Evolutionary conservation across 1,284 basidiomycete species (phyloP).

Genomic region (Gastroboletus turbinatus): DNA sequence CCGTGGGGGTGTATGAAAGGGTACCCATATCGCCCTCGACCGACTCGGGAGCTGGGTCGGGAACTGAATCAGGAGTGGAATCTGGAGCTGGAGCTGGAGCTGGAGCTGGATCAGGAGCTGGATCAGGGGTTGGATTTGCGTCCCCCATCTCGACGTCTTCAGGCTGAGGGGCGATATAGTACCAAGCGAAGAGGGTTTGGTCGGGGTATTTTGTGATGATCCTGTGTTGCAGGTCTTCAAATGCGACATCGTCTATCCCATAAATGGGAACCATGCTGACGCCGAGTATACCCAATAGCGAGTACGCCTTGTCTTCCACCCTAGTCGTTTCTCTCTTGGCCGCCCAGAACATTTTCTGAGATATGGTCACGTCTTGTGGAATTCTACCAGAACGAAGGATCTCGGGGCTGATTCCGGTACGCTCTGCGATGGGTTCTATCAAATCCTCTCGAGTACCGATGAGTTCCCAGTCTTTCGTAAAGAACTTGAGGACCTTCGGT

Average conservation of each 20-base stretch:
- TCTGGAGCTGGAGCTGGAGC: neutral
- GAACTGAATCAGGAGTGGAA: neutral
- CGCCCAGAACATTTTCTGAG: constrained; percentile 31
- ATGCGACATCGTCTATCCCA: constrained; percentile 23
- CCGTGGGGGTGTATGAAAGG: constrained; percentile 12
- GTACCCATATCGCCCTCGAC: neutral
- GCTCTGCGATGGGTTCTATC: constrained; percentile 8
- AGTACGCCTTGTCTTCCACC: constrained; percentile 30
- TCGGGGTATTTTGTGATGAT: constrained; percentile 21
- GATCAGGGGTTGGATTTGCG: neutral
- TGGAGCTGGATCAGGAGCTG: neutral
- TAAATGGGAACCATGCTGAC: constrained; percentile 22
- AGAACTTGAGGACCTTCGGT: constrained; percentile 27
- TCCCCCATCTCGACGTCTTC: constrained; percentile 12
- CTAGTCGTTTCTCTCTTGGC: constrained; percentile 16
- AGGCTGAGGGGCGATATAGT: neutral
- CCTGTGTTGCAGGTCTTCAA: constrained; percentile 22
- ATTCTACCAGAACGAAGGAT: constrained; percentile 16
- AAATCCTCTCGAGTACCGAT: constrained; percentile 23
- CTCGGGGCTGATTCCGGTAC: constrained; percentile 19
- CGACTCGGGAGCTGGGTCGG: neutral
- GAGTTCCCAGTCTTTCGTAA: constrained; percentile 20
- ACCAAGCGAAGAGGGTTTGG: constrained; percentile 33
- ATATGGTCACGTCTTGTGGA: constrained; percentile 15
- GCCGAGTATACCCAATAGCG: constrained; percentile 26